A percentile compares a stretch with the other conserved stretches of the same genome.
These are phyloP conservation scores for Allodekkera sacchari DNA, from an alignment of 805 yeast species.

Conservation along the genomic window DNA sequence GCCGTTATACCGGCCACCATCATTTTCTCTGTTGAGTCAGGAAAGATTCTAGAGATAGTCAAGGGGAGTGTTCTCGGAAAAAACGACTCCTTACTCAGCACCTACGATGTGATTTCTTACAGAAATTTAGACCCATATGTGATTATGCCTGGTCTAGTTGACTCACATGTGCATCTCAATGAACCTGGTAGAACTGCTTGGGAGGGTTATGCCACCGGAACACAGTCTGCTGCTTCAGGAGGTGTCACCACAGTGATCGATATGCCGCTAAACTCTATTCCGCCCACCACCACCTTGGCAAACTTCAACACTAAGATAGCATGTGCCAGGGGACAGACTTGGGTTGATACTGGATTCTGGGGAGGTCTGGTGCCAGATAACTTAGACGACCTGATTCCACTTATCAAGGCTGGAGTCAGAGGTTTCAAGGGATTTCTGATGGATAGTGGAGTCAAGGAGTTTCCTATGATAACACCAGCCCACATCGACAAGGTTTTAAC, in stretches of 20 bases:
- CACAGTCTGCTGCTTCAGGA: conserved; percentile 89
- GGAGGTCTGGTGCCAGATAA: conserved; percentile 89
- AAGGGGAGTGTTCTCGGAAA: conserved; percentile 25
- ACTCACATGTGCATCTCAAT: conserved; percentile 88
- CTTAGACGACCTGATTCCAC: conserved; percentile 57
- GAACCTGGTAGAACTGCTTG: conserved; percentile 98
- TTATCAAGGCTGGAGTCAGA: conserved; percentile 78
- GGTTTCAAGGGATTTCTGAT: conserved; percentile 92
- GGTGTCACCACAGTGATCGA: conserved; percentile 95
- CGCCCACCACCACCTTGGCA: conserved; percentile 83
- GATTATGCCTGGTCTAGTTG: conserved; percentile 86
- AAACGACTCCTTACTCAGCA: conserved; percentile 31
- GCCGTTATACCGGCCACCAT: conserved; percentile 51
- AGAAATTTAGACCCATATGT: conserved; percentile 53
- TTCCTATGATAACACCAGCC: conserved; percentile 66
- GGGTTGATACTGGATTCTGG: conserved; percentile 96
- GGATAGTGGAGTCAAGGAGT: conserved; percentile 94
- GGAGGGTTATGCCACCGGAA: conserved; percentile 98
- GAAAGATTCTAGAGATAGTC: conserved; percentile 53
- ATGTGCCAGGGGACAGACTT: conserved; percentile 75
- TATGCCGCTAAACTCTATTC: conserved; percentile 94
- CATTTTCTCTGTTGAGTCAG: conserved; percentile 46
- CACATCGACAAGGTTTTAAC: conserved; percentile 65
- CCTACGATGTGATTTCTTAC: conserved; percentile 35
- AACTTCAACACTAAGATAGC: conserved; percentile 66